Base-by-base conservation (phyloP, 208 protist genomes). In the Trypanosoma platydactyli region DNA sequence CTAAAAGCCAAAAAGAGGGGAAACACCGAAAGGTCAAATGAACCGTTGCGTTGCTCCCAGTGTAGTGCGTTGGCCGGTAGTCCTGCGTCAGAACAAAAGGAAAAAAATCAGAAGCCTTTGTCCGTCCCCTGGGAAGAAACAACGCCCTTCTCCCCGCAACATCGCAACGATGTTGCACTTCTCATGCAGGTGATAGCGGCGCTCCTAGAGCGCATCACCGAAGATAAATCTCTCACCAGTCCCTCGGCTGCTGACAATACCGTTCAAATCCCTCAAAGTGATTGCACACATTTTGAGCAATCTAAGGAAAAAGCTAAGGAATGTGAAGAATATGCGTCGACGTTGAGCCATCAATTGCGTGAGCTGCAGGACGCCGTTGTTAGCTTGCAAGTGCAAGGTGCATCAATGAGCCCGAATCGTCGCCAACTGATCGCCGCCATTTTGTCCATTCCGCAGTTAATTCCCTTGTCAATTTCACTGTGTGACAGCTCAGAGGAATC, bases 291-390 rank as follows among this genome's bases (percentile, higher is more conserved):
- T 49, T 20, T 22, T 6, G 22, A 33, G 5, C 12, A 33, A 61
- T 6, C 15, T n/a, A 6, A 4, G 4, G 25, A 29, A 15, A 6
- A 24, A 35, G 9, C 24, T 29, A 25, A n/a, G 5, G 16, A 61
- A 13, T 11, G 30, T 0, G 22, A 49, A 20, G 41, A 50, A 29
- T 18, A 61, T 24, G 4, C 40, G 38, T 35, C 16, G 18, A 55
- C 25, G 33, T 16, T 60, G 18, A 60, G 60, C 40, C 9, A 52
- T 7, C 63, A 68, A 52, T 35, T 71, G 29, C 41, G 5, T 41
- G 56, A 61, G 18, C 42, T 71, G 18, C 40, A 63, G 24, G 35
- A 63, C 38, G 64, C 35, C 40, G 3, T 71, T 49, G n/a, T 18
- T 40, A 38, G 13, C 3, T 18, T 63, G 16, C 42, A 56, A 25